Percentiles rank a stretch among this genome's conserved stretches.
phyloP scores from a whole-genome alignment of 768 basidiomycete genomes.

The Termitomyces sp. region DNA sequence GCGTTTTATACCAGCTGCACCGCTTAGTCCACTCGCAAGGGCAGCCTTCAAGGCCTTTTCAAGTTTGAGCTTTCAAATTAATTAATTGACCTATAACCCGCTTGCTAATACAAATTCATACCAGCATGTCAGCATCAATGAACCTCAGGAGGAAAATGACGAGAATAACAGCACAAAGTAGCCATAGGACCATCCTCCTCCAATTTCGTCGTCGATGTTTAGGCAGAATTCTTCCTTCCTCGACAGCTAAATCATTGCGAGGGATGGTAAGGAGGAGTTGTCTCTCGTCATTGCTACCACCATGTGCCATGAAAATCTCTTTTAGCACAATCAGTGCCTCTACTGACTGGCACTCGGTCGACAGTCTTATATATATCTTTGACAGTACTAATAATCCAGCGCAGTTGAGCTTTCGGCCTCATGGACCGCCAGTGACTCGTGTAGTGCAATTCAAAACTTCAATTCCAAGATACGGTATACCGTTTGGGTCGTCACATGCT shows the following conservation, averaged over 20 bases:
- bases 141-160: constrained; percentile 62
- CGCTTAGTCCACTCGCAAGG: constrained; percentile 84
- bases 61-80: constrained; percentile 64
- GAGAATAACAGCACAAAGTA: constrained; percentile 32
- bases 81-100: not conserved
- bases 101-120: constrained; percentile 23
- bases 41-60: constrained; percentile 71
- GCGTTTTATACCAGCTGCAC: constrained; percentile 59
- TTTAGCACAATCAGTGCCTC: not conserved
- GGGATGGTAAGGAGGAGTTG: not conserved
- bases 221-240: not conserved
- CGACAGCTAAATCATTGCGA: not conserved
- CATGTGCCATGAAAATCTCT: too few species aligned
- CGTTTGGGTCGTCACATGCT: too few species aligned
- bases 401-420: too few species aligned
- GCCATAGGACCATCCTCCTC: constrained; percentile 21
- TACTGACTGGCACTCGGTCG: not conserved
- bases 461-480: too few species aligned
- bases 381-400: too few species aligned
- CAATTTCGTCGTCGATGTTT: constrained; percentile 10
- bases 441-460: too few species aligned
- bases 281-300: not conserved
- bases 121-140: constrained; percentile 59
- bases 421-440: too few species aligned
- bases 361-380: not conserved